A percentile compares a stretch with the other conserved stretches of the same genome.
These are phyloP conservation scores for Botryosphaeria dothidea DNA, from an alignment of 2,329 filamentous ascomycete species.

Conservation along the genomic window DNA sequence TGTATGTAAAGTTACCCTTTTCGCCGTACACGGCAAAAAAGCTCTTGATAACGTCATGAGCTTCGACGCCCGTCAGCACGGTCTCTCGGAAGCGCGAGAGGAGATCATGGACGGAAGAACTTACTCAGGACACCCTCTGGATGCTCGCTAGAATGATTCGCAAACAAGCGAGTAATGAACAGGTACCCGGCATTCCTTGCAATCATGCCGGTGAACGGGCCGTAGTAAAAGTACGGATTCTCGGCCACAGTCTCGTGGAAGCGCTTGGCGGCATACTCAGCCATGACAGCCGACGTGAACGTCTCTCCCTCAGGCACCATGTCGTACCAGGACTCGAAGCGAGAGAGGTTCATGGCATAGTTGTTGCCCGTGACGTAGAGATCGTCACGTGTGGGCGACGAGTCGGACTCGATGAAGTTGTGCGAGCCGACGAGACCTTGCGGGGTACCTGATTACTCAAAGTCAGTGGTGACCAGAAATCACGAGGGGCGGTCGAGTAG, in stretches of 20 bases:
- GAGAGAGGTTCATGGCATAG: constrained; percentile 53
- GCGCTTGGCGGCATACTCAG: constrained; percentile 33
- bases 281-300: neutral
- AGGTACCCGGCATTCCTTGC: constrained; percentile 48
- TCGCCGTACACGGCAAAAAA: neutral
- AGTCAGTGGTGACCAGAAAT: neutral
- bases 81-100: neutral
- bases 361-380: constrained; percentile 54
- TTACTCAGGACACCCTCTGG: constrained; percentile 1
- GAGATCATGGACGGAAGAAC: neutral
- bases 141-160: constrained; percentile 1
- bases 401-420: constrained; percentile 58
- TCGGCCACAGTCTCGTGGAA: constrained; percentile 50
- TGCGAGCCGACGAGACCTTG: constrained; percentile 53
- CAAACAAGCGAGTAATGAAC: constrained; percentile 33
- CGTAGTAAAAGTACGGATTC: constrained; percentile 59
- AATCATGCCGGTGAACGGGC: constrained; percentile 53
- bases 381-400: constrained; percentile 54
- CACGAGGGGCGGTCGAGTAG: neutral
- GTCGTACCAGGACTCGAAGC: constrained; percentile 52
- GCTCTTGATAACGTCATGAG: neutral
- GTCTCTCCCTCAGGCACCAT: constrained; percentile 24
- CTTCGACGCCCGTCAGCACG: neutral
- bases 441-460: constrained; percentile 35
- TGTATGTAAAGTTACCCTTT: neutral